These are phyloP conservation scores for Lizanozyma gosingica DNA, from an alignment of 1,139 yeast genomes.

Conservation along the genomic window DNA sequence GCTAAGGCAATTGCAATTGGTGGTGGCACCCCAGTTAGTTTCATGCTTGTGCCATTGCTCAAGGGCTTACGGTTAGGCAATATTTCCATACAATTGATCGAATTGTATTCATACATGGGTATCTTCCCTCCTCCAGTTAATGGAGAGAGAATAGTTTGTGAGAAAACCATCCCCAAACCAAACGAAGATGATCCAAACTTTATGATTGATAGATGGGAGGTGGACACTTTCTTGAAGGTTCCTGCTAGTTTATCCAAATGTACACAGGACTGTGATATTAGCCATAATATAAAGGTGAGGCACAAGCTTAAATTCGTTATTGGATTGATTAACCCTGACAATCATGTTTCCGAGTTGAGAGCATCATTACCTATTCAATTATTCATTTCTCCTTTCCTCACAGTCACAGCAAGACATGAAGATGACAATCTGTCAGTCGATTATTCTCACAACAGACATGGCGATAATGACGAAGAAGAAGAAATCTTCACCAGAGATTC, in stretches of 20 bases:
- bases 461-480: constrained; percentile 21
- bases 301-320: constrained; percentile 65
- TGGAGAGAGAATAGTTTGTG: constrained; percentile 50
- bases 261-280: constrained; percentile 77
- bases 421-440: constrained; percentile 7
- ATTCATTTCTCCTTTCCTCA: constrained; percentile 75
- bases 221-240: constrained; percentile 47
- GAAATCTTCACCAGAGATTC: constrained; percentile 22
- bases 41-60: constrained; percentile 67
- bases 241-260: constrained; percentile 69
- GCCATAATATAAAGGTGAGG: constrained; percentile 51
- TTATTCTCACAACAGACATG: constrained; percentile 1
- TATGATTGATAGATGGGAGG: constrained; percentile 70
- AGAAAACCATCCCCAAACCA: constrained; percentile 27
- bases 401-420: constrained; percentile 46
- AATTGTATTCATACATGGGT: constrained; percentile 57
- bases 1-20: constrained; percentile 89
- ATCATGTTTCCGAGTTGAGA: constrained; percentile 67
- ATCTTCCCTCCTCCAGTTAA: constrained; percentile 43
- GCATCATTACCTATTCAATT: constrained; percentile 65
- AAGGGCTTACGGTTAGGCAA: constrained; percentile 77
- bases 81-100: constrained; percentile 57
- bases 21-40: constrained; percentile 58
- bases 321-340: constrained; percentile 60
- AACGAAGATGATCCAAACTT: constrained; percentile 28